Base-by-base conservation (phyloP, 768 basidiomycete species). In the Leccinum boreale region DNA sequence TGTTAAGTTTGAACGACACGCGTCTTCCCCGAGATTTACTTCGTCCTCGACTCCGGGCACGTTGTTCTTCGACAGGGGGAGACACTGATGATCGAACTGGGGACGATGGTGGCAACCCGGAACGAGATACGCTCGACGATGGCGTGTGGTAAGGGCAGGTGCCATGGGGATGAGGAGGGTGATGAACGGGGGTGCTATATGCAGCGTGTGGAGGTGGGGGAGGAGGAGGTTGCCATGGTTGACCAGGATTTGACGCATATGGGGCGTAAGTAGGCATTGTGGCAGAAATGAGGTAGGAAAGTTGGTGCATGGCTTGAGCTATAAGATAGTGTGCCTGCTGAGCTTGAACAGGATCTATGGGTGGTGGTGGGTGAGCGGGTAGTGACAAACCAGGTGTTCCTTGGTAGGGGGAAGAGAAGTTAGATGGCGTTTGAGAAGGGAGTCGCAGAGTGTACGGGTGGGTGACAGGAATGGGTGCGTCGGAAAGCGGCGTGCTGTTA, bases 1-100 rank as follows among this genome's bases (percentile, higher is more conserved):
- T 69, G 29, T 71, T 70, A n/a, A 83, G 62, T 57, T 70, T 74
- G 65, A 87, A 87, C 11, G 85, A 84, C 2, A 86, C 85, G 23
- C 75, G 75, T 57, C 85, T 77, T 9, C 81, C 84, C 29, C 79
- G 70, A 19, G 85, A 83, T 50, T 71, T 77, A 68, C 85, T 84
- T 52, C 81, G 75, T 28, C 73, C 69, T 24, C 80, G 80, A 60
- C 58, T 59, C 26, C 78, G 61, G 0, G 77, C 74, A 55, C 73
- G 74, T 28, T 59, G 67, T 46, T 62, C 68, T 53, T 61, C 67
- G 15, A 66, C 60, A 48, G 71, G 50, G 19, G 80, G 75, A 26
- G 79, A 73, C 4, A 77, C 75, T 1, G 75, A 75, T n/a, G 62
- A 62, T 12, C 55, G 65, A 55, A 78, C 71, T 3, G 83, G 79